Evolutionary conservation across 164 flowering plant species (phyloP).

Genomic region (Echeveria elegans): DNA sequence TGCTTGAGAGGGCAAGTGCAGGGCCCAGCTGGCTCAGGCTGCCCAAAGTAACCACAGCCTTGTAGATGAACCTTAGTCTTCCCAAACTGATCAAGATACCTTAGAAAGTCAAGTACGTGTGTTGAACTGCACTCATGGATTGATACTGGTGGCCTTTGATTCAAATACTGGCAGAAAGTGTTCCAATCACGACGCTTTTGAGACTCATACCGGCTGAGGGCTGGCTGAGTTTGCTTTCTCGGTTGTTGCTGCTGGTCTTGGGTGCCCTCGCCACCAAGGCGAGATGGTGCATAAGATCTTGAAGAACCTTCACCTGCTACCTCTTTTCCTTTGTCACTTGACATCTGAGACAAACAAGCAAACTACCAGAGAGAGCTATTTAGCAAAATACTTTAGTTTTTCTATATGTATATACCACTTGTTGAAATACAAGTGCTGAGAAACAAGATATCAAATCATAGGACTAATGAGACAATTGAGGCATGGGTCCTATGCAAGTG

Average conservation of each 20-base stretch:
- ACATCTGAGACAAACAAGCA: neutral
- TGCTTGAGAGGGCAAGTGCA: constrained; percentile 49
- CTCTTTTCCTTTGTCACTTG: constrained; percentile 3
- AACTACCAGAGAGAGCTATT: neutral
- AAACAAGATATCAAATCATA: constrained; percentile 17
- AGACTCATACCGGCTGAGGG: constrained; percentile 47
- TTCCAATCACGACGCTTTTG: constrained; percentile 59
- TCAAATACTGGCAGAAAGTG: constrained; percentile 54
- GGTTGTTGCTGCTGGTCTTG: neutral
- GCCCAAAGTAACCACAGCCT: constrained; percentile 50
- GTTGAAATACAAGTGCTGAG: neutral
- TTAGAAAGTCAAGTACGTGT: constrained; percentile 47
- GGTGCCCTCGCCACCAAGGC: neutral
- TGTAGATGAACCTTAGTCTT: constrained; percentile 54
- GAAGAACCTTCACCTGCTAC: neutral
- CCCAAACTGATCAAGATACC: constrained; percentile 47
- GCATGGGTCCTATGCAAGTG: constrained; percentile 38
- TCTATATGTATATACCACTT: neutral
- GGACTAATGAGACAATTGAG: constrained; percentile 21
- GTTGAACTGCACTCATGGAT: constrained; percentile 37
- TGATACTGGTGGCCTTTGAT: constrained; percentile 43
- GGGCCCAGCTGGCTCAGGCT: constrained; percentile 51
- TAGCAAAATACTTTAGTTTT: neutral
- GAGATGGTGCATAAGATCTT: neutral
- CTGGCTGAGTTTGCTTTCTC: constrained; percentile 18